phyloP scores from a whole-genome alignment of 2,329 filamentous ascomycete species.

The Zopfia rhizophila region DNA sequence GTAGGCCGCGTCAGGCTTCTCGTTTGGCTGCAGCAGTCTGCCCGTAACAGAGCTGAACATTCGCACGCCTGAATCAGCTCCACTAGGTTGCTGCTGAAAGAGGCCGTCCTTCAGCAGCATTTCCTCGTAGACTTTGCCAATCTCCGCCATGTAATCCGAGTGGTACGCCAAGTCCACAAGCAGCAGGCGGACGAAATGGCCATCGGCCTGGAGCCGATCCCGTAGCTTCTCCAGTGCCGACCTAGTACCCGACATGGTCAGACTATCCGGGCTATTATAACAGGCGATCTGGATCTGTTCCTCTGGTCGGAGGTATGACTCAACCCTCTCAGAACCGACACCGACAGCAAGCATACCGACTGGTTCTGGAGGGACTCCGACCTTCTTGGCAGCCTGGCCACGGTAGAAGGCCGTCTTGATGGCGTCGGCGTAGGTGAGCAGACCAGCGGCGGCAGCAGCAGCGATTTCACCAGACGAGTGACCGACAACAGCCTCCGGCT shows the following conservation, averaged over 20 bases:
- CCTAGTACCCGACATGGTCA: slow-evolving; percentile 20
- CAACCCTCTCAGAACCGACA: slow-evolving; percentile 15
- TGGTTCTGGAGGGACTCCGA: background rate
- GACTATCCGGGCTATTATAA: slow-evolving; percentile 22
- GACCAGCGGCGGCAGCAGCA: slow-evolving; percentile 29
- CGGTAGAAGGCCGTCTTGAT: slow-evolving; percentile 22
- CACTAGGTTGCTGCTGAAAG: background rate
- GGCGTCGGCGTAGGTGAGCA: slow-evolving; percentile 23
- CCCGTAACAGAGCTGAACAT: slow-evolving; percentile 16
- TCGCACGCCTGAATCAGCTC: background rate
- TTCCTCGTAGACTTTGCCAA: slow-evolving; percentile 17
- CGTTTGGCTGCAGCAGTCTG: slow-evolving; percentile 7
- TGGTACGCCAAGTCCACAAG: slow-evolving; percentile 29
- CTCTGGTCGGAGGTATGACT: slow-evolving; percentile 13
- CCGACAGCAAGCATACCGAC: slow-evolving; percentile 38
- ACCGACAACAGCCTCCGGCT: slow-evolving; percentile 20
- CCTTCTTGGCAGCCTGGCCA: slow-evolving; percentile 5
- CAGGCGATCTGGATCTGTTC: slow-evolving; percentile 21
- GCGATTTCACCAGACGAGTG: slow-evolving; percentile 42
- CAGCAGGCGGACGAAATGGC: slow-evolving; percentile 26
- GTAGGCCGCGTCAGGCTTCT: slow-evolving; percentile 13
- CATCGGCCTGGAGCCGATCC: slow-evolving; percentile 4
- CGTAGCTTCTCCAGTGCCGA: slow-evolving; percentile 1
- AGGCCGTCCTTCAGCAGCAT: slow-evolving; percentile 10
- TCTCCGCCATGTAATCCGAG: slow-evolving; percentile 21